A percentile compares a stretch with the other conserved stretches of the same genome.
Evolutionary conservation across 169 alveolate species (phyloP).

Genomic region (Eimeria necatrix): DNA sequence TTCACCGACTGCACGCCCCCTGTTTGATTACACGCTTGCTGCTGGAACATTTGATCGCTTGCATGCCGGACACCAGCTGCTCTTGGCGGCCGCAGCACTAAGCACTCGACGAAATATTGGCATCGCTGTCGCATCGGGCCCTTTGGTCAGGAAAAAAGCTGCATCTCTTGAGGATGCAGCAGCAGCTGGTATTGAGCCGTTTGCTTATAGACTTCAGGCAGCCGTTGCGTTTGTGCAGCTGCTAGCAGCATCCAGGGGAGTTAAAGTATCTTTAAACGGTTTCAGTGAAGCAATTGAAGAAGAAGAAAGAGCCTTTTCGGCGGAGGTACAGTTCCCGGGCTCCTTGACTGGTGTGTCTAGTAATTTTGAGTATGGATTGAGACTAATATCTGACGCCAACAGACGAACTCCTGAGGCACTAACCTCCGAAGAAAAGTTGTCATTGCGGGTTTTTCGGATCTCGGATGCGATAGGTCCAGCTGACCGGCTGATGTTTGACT

Average conservation of each 20-base stretch:
- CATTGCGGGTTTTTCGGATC: slow-evolving; percentile 43
- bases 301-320: slow-evolving; percentile 17
- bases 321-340: background rate
- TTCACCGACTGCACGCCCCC: background rate
- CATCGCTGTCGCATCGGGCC: slow-evolving; percentile 82
- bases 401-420: background rate
- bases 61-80: slow-evolving; percentile 87
- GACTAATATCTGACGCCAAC: background rate
- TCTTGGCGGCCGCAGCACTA: slow-evolving; percentile 84
- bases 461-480: slow-evolving; percentile 80
- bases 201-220: slow-evolving; percentile 50
- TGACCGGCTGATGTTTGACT: slow-evolving; percentile 70
- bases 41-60: slow-evolving; percentile 87
- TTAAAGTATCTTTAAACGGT: background rate
- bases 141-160: slow-evolving; percentile 80
- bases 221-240: slow-evolving; percentile 77
- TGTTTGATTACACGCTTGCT: slow-evolving; percentile 79
- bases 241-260: slow-evolving; percentile 54
- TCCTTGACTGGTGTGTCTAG: background rate
- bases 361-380: background rate
- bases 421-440: background rate
- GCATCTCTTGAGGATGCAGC: slow-evolving; percentile 34
- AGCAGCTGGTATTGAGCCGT: slow-evolving; percentile 78
- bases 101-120: slow-evolving; percentile 77
- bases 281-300: slow-evolving; percentile 31